Conservation (phyloP, 139 green algal genomes). For the Chlamydomonas schloesseri region DNA sequence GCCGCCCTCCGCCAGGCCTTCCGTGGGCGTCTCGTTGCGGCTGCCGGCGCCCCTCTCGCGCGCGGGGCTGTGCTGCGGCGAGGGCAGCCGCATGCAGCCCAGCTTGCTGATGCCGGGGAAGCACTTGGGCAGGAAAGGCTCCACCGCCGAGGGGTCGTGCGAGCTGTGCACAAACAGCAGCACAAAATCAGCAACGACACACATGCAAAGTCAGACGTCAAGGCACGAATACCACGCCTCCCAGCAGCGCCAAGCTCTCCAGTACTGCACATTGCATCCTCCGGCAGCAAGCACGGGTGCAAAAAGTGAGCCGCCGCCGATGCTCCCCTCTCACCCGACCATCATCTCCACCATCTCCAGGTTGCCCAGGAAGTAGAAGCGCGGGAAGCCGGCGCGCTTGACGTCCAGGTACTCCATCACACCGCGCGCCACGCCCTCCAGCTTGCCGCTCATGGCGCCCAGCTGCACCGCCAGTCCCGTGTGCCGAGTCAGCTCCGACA, state of each 20-base stretch:
- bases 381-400: slow-evolving; percentile 79
- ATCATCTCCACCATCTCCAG: slow-evolving; percentile 68
- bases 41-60: too few species aligned
- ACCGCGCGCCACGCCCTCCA: slow-evolving; percentile 58
- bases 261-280: too few species aligned
- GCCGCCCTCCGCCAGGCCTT: too few species aligned
- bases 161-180: too few species aligned
- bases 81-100: background rate
- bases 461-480: slow-evolving; percentile 22
- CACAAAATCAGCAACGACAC: too few species aligned
- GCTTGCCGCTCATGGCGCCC: slow-evolving; percentile 9
- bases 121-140: slow-evolving; percentile 64
- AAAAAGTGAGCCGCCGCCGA: too few species aligned
- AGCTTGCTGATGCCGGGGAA: slow-evolving; percentile 57
- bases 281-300: too few species aligned
- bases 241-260: too few species aligned
- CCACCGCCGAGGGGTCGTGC: slow-evolving; percentile 49
- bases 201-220: background rate
- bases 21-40: too few species aligned
- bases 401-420: slow-evolving; percentile 83
- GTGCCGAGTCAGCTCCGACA: slow-evolving; percentile 48
- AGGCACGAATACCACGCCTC: too few species aligned
- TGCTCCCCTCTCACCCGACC: slow-evolving; percentile 46
- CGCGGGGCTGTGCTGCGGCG: background rate
- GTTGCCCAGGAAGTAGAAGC: slow-evolving; percentile 87